phyloP scores from a whole-genome alignment of 495 filamentous ascomycete species.

The Antarctomyces pellizariae region DNA sequence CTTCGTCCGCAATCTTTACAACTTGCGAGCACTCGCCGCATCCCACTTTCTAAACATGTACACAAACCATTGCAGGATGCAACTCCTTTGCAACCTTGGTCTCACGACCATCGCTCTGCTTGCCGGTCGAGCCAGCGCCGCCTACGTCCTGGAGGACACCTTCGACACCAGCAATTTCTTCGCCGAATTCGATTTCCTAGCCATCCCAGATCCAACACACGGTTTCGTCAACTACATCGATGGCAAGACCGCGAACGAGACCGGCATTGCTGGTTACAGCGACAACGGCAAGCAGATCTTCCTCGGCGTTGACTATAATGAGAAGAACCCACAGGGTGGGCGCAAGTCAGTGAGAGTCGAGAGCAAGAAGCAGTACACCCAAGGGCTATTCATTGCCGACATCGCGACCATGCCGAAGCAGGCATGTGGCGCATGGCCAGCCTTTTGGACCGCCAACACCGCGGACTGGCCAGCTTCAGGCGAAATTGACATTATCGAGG shows the following conservation, averaged over 20 bases:
- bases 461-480: constrained; percentile 53
- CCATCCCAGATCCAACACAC: constrained; percentile 35
- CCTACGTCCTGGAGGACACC: constrained; percentile 5
- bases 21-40: too few species aligned
- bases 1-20: too few species aligned
- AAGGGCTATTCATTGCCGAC: constrained; percentile 52
- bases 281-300: constrained; percentile 29
- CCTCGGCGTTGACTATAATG: constrained; percentile 30
- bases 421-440: constrained; percentile 35
- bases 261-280: constrained; percentile 18
- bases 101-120: too few species aligned
- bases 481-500: constrained; percentile 86
- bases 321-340: constrained; percentile 20
- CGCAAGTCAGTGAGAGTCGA: constrained; percentile 46
- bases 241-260: constrained; percentile 12
- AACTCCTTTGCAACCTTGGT: too few species aligned
- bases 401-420: constrained; percentile 53
- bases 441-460: constrained; percentile 25
- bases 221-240: constrained; percentile 40
- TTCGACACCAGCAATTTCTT: constrained; percentile 22
- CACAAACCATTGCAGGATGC: too few species aligned
- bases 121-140: too few species aligned
- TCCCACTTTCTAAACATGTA: too few species aligned
- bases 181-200: constrained; percentile 29
- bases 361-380: constrained; percentile 40